Percentiles rank a stretch among this genome's conserved stretches.
These are phyloP conservation scores for Lentinus polychrous DNA, from an alignment of 1,284 basidiomycete species.

Conservation along the genomic window DNA sequence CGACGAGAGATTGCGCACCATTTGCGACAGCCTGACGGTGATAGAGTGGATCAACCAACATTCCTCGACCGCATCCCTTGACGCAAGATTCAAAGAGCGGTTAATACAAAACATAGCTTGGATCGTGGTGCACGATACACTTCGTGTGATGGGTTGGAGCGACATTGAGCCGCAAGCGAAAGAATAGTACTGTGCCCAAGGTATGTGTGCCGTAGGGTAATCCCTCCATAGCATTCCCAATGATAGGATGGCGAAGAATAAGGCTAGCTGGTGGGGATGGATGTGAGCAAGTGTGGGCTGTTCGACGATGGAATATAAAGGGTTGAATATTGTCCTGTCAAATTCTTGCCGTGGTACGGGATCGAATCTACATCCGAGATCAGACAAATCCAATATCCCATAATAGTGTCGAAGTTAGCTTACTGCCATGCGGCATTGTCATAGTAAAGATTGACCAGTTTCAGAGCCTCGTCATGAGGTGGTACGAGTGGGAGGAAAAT, in stretches of 20 bases:
- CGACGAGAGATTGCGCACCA: slow-evolving; percentile 27
- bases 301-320: slow-evolving; percentile 30
- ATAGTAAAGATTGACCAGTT: slow-evolving; percentile 37
- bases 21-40: slow-evolving; percentile 34
- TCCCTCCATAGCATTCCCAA: slow-evolving; percentile 35
- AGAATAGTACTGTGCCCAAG: slow-evolving; percentile 35
- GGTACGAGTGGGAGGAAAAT: slow-evolving; percentile 37
- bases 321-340: slow-evolving; percentile 29
- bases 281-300: slow-evolving; percentile 27
- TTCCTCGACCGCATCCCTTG: slow-evolving; percentile 36
- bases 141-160: slow-evolving; percentile 35
- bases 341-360: slow-evolving; percentile 35
- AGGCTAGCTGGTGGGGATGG: slow-evolving; percentile 40
- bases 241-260: slow-evolving; percentile 44
- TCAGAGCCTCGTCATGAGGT: slow-evolving; percentile 28
- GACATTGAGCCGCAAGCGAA: slow-evolving; percentile 40
- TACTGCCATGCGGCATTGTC: slow-evolving; percentile 42
- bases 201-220: slow-evolving; percentile 21
- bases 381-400: neutral
- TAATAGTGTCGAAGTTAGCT: slow-evolving; percentile 16
- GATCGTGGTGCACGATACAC: slow-evolving; percentile 38
- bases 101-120: slow-evolving; percentile 43
- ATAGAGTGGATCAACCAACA: slow-evolving; percentile 43
- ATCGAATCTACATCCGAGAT: slow-evolving; percentile 30
- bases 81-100: slow-evolving; percentile 37